Base-by-base conservation (phyloP, 306 rosid species). In the Dalbergia oliveri region DNA sequence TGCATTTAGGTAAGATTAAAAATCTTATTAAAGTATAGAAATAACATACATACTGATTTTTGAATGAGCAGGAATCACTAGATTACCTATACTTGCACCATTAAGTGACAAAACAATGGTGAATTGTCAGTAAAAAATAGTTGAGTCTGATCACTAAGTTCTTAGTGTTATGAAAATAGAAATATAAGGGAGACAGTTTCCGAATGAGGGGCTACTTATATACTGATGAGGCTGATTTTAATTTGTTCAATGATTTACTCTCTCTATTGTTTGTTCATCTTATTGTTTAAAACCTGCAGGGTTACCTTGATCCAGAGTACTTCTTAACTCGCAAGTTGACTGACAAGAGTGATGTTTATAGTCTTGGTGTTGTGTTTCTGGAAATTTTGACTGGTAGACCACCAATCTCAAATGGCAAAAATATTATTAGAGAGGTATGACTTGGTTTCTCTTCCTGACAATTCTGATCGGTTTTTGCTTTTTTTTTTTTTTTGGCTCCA, bases 261-360 rank as follows among this genome's bases (percentile, higher is more conserved):
- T 64, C 49, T 19, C 37, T 19, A 5, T 37, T 35, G 26, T 69
- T 69, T 44, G 54, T 12, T 49, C 5, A 11, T 1, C 54, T 72
- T 18, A 57, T 1, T 86, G 71, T 66, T 73, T 63, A 26, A 31
- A 72, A 78, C 45, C 75, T 79, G 71, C 86, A 94, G 97, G 98
- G 97, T 73, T 94, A 94, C 81, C 92, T 94, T 53, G 98, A 94
- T 86, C 98, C 98, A 11, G 98, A 94, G 79, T 94, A 94, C 82
- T 92, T 94, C 84, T 81, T 94, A 51, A 94, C 97, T 69, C 97
- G 54, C 71, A 89, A 92, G 75, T 79, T 94, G 64, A 92, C 97
- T 0, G 97, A 94, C 73, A 94, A 94, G 81, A 94, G 98, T 80
- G 98, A 94, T 75, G 98, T 94, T 70, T 94, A 94, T 76, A 89